Evolutionary conservation across 768 basidiomycete species (phyloP), one percentile per base, ranked within the genome.

Genomic region (Ramaria sp.): DNA sequence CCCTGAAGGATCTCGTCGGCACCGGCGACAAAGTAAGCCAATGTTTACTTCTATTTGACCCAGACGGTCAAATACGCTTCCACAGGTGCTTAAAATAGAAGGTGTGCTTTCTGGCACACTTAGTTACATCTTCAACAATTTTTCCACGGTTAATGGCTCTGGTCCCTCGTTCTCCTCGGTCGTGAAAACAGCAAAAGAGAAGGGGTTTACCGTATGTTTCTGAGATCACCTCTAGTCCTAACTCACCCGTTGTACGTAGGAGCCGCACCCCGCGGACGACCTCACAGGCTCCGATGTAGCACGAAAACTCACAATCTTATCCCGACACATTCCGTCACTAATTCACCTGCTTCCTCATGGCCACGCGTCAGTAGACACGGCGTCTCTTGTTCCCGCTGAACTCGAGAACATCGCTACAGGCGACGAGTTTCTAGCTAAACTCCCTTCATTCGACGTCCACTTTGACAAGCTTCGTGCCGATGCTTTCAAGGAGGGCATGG

Each of bases 111-210:
- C 90, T 4, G 96, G 96, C 9, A 99, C 96, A 2, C 82, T 99
- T 78, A 91, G 88, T 67, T 99, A 98, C 74, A 98, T 99, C 73
- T 99, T 99, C 79, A 98, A 98, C 73, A 84, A 92, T 60, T 91
- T 93, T 73, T 85, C 89, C 2, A 84, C 82, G 4, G 83, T 81
- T 1, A 76, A 78, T 47, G 72, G 82, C 4, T 78, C 79, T 50
- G 86, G 86, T 0, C 84, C 85, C 1, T 72, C 73, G 30, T 98
- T 99, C 72, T 95, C 92, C 4, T 84, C 89, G 24, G 85, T 98
- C 37, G 95, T 99, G 55, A 80, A 80, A 58, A 69, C 83, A 38
- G 96, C 96, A 4, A 85, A 91, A 49, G 87, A 89, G 65, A 89
- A 91, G 63, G 96, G 96, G 1, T 99, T 94, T 71, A 99, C 96